Evolutionary conservation across 176 grass and related monocot genomes (phyloP), one percentile per base, ranked within the genome.

Genomic region (Coix lacrymajobi): DNA sequence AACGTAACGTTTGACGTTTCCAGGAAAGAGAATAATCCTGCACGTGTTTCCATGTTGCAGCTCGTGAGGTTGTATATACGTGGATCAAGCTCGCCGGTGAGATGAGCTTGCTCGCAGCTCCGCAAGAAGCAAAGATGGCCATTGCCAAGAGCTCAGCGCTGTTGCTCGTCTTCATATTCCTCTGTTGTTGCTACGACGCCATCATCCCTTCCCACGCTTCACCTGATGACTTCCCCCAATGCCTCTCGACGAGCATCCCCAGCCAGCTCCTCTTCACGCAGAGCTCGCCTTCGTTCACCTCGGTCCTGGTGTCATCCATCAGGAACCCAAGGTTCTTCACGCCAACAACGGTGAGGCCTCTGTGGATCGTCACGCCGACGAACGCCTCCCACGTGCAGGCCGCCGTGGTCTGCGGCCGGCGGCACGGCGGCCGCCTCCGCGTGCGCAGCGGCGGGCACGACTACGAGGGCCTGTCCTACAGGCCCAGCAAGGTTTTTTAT

Each of bases 381-480:
- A 79, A 91, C 19, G 69, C 58, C 16, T 84, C 81, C 46, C 88
- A 97, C 46, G 85, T 93, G 14, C 91, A 93, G 84, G 81, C 84
- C 37, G 70, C 84, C 6, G 84, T 93, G 11, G 13, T 62, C 36
- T 93, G 91, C 52, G 75, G 91, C 86, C 77, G 76, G 34, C 66
- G 36, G 19, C 30, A 91, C 9, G 67, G 61, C 52, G 62, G 91
- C 8, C 77, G 51, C 29, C 13, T 97, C 62, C 86, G 88, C 62
- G 84, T 91, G 26, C 72, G 94, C 81, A 97, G 91, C 56, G 91
- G 89, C 5, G 94, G 94, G 6, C 88, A 96, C 78, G 90, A 92
- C 86, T 96, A 91, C 65, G 90, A 95, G 76, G 93, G 93, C 45
- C 86, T 97, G 9, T 97, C 94, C 0, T 89, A 81, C 74, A 25